Evolutionary conservation across 2,329 filamentous ascomycete species (phyloP).

Genomic region (Trichoderma citrinoviride): DNA sequence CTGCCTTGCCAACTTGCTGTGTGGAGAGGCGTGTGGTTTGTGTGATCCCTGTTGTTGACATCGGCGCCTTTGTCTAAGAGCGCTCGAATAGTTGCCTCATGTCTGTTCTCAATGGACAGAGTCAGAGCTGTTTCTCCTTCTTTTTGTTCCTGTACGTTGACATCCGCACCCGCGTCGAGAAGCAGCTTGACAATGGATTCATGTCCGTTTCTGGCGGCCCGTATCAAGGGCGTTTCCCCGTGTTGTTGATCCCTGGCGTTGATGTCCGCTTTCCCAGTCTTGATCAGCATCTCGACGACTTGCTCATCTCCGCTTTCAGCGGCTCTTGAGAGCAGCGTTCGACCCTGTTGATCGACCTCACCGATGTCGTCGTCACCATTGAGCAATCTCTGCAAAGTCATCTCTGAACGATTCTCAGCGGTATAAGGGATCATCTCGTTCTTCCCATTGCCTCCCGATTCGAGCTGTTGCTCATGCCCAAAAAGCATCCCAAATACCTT

Average conservation of each 20-base stretch:
- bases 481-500: not conserved
- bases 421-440: no score
- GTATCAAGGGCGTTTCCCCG: not conserved
- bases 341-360: not conserved
- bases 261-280: not conserved
- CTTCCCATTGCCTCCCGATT: not conserved
- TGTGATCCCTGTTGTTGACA: not conserved
- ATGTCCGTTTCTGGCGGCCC: not conserved
- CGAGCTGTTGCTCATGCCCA: not conserved
- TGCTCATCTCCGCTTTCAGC: not conserved
- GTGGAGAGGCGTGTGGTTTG: not conserved
- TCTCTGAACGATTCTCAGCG: fast-evolving
- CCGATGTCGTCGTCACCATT: not conserved
- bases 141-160: not conserved
- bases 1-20: not conserved
- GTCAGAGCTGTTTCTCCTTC: not conserved
- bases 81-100: not conserved
- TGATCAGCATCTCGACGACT: not conserved
- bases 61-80: not conserved
- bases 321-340: not conserved
- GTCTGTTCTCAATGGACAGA: not conserved
- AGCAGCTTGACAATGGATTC: not conserved
- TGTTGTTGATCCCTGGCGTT: not conserved
- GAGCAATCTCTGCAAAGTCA: no score
- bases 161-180: not conserved